These are phyloP conservation scores for Penicillium waksmanii DNA, from an alignment of 495 filamentous ascomycete species.

Conservation along the genomic window DNA sequence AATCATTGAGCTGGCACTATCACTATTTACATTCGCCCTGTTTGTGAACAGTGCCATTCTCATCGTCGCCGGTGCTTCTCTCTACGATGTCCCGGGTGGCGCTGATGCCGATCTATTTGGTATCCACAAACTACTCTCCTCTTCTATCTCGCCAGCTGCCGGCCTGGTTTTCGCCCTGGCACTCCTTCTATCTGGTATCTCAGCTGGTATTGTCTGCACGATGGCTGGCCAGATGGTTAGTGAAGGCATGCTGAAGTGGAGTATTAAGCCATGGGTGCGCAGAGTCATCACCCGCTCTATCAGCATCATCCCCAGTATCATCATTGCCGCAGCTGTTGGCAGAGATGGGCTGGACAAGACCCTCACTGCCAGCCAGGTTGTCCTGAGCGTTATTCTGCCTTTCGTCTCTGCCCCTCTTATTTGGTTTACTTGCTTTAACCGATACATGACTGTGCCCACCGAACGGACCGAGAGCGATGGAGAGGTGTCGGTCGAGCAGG, in stretches of 20 bases:
- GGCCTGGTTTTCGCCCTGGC: slow-evolving; percentile 79
- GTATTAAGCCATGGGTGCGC: slow-evolving; percentile 69
- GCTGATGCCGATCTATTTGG: slow-evolving; percentile 75
- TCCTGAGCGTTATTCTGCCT: slow-evolving; percentile 76
- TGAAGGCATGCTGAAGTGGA: slow-evolving; percentile 78
- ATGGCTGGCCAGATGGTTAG: slow-evolving; percentile 84
- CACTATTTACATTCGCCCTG: slow-evolving; percentile 89
- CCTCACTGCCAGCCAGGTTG: slow-evolving; percentile 78
- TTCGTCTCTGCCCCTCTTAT: slow-evolving; percentile 83
- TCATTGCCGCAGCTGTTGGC: slow-evolving; percentile 79
- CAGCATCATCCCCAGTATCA: slow-evolving; percentile 79
- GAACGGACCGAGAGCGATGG: slow-evolving; percentile 31
- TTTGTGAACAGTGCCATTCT: slow-evolving; percentile 93
- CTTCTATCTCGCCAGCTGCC: slow-evolving; percentile 68
- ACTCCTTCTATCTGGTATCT: slow-evolving; percentile 74
- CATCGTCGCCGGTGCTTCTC: slow-evolving; percentile 81
- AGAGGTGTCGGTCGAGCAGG: slow-evolving; percentile 32
- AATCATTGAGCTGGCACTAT: slow-evolving; percentile 72
- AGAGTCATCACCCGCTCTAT: slow-evolving; percentile 71
- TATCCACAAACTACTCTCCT: slow-evolving; percentile 76
- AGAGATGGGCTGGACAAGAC: slow-evolving; percentile 70
- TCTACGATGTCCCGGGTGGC: slow-evolving; percentile 61
- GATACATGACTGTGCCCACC: slow-evolving; percentile 74
- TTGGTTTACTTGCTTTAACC: slow-evolving; percentile 81
- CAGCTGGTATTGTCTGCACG: slow-evolving; percentile 80